Conservation (phyloP, 768 basidiomycete species). For the Naganishia randhawae region DNA sequence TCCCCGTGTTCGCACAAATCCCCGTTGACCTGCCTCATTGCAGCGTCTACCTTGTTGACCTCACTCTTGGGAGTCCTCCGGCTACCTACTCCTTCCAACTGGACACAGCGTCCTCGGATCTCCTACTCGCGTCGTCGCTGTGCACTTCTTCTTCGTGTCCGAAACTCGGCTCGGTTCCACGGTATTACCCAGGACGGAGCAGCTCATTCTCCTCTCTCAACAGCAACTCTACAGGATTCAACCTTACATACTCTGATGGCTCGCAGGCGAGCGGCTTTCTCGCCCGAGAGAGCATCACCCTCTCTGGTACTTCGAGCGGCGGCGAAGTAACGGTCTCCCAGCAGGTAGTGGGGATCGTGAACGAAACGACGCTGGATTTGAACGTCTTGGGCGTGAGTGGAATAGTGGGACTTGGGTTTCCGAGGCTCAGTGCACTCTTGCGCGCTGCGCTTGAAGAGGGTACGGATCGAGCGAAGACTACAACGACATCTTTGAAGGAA, state of each 20-base stretch:
- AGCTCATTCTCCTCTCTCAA: constrained; percentile 29
- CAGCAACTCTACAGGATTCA: constrained; percentile 34
- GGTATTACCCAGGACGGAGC: constrained; percentile 24
- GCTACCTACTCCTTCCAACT: constrained; percentile 41
- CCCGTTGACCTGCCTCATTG: neutral
- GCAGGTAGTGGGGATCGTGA: constrained; percentile 34
- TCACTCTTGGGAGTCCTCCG: constrained; percentile 38
- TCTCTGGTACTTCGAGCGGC: constrained; percentile 21
- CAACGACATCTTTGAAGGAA: neutral
- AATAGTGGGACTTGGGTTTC: constrained; percentile 43
- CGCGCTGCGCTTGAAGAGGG: constrained; percentile 12
- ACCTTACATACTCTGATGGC: constrained; percentile 37
- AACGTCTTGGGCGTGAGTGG: constrained; percentile 38
- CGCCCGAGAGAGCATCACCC: constrained; percentile 31
- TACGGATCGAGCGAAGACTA: constrained; percentile 4
- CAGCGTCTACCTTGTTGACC: constrained; percentile 39
- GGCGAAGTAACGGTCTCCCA: neutral
- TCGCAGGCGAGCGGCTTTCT: constrained; percentile 35
- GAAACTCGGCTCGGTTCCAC: constrained; percentile 12
- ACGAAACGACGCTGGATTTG: constrained; percentile 40
- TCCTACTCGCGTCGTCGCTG: constrained; percentile 37
- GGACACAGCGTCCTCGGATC: constrained; percentile 41
- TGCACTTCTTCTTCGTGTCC: constrained; percentile 37
- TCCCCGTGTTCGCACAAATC: neutral
- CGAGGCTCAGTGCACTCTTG: constrained; percentile 33